phyloP scores from a whole-genome alignment of 805 yeast genomes.

The Wickerhamomyces chambardii region DNA sequence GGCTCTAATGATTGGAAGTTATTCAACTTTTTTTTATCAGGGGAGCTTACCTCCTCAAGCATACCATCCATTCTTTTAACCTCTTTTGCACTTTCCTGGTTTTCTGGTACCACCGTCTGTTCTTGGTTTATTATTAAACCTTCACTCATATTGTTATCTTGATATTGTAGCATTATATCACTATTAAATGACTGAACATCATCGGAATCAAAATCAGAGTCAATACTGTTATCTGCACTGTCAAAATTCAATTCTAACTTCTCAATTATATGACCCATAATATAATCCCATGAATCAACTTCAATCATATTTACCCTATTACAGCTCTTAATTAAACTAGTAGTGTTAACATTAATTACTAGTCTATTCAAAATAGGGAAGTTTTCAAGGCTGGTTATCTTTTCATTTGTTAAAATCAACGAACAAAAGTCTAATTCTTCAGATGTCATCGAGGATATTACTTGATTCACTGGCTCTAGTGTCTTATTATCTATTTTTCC shows the following conservation, averaged over 20 bases:
- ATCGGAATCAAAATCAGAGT: conserved; percentile 6
- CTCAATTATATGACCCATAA: conserved; percentile 15
- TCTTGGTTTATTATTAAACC: too few relatives aligned
- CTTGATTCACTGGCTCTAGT: neutral
- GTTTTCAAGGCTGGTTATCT: neutral
- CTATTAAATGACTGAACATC: conserved; percentile 8
- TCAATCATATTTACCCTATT: conserved; percentile 1
- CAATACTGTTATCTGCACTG: neutral
- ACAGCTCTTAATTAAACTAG: neutral
- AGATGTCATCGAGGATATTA: neutral
- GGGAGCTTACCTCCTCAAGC: neutral
- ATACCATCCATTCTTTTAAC: too few relatives aligned
- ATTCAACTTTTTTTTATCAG: too few relatives aligned
- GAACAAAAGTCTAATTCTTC: neutral
- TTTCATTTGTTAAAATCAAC: neutral
- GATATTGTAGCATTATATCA: too few relatives aligned
- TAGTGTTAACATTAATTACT: conserved; percentile 4
- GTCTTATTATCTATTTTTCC: neutral
- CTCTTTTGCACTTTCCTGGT: too few relatives aligned
- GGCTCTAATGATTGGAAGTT: too few relatives aligned
- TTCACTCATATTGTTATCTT: neutral
- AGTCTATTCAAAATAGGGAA: conserved; percentile 9
- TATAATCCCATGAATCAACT: conserved; percentile 13
- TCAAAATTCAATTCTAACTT: conserved; percentile 8
- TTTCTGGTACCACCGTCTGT: too few relatives aligned